Percentiles rank a stretch among this genome's conserved stretches.
phyloP scores from a whole-genome alignment of 106 monocot genomes.

The Dendrobium catenatum region DNA sequence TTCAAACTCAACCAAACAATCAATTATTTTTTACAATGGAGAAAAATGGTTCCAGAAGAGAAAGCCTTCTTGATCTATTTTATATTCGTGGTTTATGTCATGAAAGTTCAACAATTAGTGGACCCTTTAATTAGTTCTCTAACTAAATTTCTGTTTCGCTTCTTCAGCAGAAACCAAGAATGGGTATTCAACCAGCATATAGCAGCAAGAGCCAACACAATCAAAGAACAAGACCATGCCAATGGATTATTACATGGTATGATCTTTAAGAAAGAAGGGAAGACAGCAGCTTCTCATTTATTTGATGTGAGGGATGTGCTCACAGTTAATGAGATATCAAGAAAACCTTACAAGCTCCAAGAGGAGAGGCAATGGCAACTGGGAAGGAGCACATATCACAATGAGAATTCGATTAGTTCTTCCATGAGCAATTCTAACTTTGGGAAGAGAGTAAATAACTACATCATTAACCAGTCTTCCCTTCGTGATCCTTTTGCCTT shows the following conservation, averaged over 20 bases:
- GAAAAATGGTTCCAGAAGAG: no score
- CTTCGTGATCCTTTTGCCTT: neutral
- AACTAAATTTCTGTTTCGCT: neutral
- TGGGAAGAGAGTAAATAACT: neutral
- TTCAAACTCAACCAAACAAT: no score
- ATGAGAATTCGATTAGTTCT: neutral
- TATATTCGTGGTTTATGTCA: no score
- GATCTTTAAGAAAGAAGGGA: conserved; percentile 39
- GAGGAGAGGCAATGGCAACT: conserved; percentile 2
- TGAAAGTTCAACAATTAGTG: no score
- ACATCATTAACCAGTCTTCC: neutral
- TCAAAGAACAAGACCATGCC: conserved; percentile 8
- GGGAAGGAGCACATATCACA: neutral
- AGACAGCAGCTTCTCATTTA: conserved; percentile 24
- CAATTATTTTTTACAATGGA: no score
- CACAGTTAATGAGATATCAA: conserved; percentile 8
- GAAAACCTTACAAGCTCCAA: neutral
- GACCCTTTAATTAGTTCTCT: no score
- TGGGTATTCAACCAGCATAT: conserved; percentile 42
- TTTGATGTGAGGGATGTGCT: conserved; percentile 52
- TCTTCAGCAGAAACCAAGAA: conserved; percentile 30
- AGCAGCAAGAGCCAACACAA: conserved; percentile 16
- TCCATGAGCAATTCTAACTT: neutral
- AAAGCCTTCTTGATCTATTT: no score
- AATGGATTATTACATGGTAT: conserved; percentile 51